These are phyloP conservation scores for Linum usitatissimum DNA, from an alignment of 345 rosid genomes.

Conservation along the genomic window DNA sequence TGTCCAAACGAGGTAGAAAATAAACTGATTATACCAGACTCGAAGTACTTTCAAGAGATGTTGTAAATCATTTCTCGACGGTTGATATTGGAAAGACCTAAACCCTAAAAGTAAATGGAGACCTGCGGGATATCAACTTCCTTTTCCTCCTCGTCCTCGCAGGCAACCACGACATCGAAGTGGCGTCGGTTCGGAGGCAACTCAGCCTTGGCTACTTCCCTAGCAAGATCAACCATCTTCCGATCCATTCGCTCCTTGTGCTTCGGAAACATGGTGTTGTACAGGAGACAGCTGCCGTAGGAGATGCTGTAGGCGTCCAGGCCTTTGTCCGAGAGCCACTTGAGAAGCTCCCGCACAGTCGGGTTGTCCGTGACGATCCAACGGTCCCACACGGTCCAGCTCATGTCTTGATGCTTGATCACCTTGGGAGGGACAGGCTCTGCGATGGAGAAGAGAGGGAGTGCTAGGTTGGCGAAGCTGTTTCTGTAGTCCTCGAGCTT, in stretches of 20 bases:
- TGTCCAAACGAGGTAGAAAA: no score
- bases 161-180: constrained; percentile 85
- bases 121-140: constrained; percentile 85
- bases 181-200: constrained; percentile 60
- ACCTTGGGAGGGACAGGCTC: constrained; percentile 96
- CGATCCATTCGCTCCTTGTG: constrained; percentile 77
- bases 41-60: no score
- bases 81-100: background rate
- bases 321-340: constrained; percentile 72
- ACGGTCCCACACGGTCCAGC: constrained; percentile 98
- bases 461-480: constrained; percentile 90
- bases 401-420: constrained; percentile 68
- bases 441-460: constrained; percentile 88
- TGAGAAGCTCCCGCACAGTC: constrained; percentile 55
- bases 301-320: constrained; percentile 89
- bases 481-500: constrained; percentile 85
- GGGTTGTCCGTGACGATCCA: constrained; percentile 73
- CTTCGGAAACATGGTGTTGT: constrained; percentile 73
- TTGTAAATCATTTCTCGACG: no score
- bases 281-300: constrained; percentile 76
- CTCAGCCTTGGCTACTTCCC: constrained; percentile 77
- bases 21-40: no score
- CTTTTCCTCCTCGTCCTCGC: constrained; percentile 72
- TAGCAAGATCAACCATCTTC: constrained; percentile 68
- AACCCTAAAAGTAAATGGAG: constrained; percentile 48